phyloP scores from a whole-genome alignment of 441 rosid genomes.

The Sinapis alba region DNA sequence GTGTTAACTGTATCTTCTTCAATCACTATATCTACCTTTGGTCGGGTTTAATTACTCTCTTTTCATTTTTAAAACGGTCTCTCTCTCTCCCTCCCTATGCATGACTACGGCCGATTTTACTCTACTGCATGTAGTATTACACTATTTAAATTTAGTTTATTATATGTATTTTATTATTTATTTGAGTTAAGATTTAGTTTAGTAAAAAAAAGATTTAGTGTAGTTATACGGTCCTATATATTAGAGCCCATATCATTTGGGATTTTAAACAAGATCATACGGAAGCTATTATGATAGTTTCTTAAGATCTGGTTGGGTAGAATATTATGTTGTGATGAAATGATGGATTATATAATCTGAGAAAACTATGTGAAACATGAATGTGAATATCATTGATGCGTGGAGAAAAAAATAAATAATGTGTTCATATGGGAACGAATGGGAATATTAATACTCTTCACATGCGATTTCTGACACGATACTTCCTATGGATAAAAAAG shows the following conservation, averaged over 20 bases:
- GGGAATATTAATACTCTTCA: constrained; percentile 26
- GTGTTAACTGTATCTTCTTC: constrained; percentile 28
- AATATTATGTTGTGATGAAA: background rate
- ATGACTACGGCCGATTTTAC: background rate
- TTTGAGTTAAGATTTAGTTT: background rate
- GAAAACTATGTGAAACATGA: too few relatives aligned
- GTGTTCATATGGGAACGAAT: constrained; percentile 31
- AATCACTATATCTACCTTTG: constrained; percentile 29
- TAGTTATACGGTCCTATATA: background rate
- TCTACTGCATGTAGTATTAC: background rate
- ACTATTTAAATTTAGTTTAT: background rate
- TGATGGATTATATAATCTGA: background rate
- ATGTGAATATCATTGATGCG: constrained; percentile 26
- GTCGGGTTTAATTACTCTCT: constrained; percentile 23
- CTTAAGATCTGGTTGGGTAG: background rate
- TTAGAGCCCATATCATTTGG: background rate
- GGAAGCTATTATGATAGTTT: background rate
- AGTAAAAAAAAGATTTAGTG: background rate
- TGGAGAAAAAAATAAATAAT: constrained; percentile 6
- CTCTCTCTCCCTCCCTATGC: background rate
- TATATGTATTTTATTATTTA: background rate
- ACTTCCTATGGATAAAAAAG: constrained; percentile 29
- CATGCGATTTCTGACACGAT: constrained; percentile 37
- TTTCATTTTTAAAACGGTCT: background rate
- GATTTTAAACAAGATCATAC: background rate